A percentile compares a stretch with the other conserved stretches of the same genome.
phyloP scores from a whole-genome alignment of 805 yeast genomes.

The Starmerella roubikii region DNA sequence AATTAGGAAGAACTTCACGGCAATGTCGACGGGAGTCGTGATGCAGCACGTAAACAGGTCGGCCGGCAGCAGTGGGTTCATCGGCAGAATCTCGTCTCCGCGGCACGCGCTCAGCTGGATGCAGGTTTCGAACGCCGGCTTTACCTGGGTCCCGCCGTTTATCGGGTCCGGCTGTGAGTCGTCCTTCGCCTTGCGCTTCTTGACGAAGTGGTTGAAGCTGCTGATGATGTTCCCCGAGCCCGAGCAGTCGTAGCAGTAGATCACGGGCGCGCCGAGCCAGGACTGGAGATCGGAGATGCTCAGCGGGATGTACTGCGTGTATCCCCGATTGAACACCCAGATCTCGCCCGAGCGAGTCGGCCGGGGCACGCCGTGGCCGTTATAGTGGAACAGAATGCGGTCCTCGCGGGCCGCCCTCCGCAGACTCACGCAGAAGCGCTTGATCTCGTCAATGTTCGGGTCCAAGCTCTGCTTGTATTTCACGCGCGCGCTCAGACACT shows the following conservation, averaged over 20 bases:
- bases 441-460: slow-evolving; percentile 91
- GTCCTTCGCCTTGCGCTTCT: slow-evolving; percentile 50
- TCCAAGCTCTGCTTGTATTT: slow-evolving; percentile 83
- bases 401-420: slow-evolving; percentile 89
- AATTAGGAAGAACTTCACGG: slow-evolving; percentile 80
- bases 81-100: slow-evolving; percentile 72
- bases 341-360: slow-evolving; percentile 94
- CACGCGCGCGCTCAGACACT: slow-evolving; percentile 72
- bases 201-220: slow-evolving; percentile 80
- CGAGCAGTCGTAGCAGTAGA: slow-evolving; percentile 86
- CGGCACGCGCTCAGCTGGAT: slow-evolving; percentile 89
- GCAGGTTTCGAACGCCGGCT: slow-evolving; percentile 58
- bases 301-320: slow-evolving; percentile 94
- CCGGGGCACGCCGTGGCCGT: slow-evolving; percentile 97
- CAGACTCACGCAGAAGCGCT: slow-evolving; percentile 76
- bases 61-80: slow-evolving; percentile 91
- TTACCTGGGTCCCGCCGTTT: not conserved
- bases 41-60: slow-evolving; percentile 91
- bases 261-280: slow-evolving; percentile 97
- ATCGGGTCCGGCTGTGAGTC: slow-evolving; percentile 33
- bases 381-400: slow-evolving; percentile 82
- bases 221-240: slow-evolving; percentile 87
- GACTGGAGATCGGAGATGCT: slow-evolving; percentile 88
- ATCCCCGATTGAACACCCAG: slow-evolving; percentile 96
- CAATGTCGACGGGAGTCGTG: slow-evolving; percentile 89